Conservation (phyloP, 805 yeast species). For the Myxozyma lipomycoides region DNA sequence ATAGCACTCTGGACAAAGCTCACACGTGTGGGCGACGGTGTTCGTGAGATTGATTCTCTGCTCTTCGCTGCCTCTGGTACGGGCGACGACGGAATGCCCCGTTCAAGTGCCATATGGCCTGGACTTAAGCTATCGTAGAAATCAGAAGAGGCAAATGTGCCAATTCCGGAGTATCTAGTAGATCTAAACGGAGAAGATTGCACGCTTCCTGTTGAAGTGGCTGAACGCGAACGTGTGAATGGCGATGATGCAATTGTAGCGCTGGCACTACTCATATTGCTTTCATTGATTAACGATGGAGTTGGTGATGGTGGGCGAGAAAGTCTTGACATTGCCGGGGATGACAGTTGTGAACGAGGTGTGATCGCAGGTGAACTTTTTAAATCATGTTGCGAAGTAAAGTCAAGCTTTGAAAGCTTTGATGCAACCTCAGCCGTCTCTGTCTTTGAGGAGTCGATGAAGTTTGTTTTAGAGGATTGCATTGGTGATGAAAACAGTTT, state of each 20-base stretch:
- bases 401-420: not conserved
- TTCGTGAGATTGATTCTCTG: constrained; percentile 4
- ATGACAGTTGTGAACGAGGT: too few species aligned
- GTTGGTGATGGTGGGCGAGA: constrained; percentile 6
- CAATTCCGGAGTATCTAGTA: constrained; percentile 21
- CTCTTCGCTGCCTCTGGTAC: not conserved
- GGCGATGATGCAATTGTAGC: constrained; percentile 13
- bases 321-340: not conserved
- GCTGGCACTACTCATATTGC: not conserved
- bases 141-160: constrained; percentile 25
- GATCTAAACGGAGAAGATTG: constrained; percentile 19
- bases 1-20: constrained; percentile 26
- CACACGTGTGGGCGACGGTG: constrained; percentile 20
- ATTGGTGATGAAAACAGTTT: not conserved
- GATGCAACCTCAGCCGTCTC: not conserved
- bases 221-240: constrained; percentile 15
- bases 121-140: constrained; percentile 11
- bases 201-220: not conserved
- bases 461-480: not conserved
- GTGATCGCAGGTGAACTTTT: not conserved
- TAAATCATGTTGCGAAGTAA: not conserved
- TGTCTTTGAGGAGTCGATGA: too few species aligned
- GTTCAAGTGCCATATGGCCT: constrained; percentile 20
- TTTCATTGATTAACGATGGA: constrained; percentile 1
- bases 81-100: constrained; percentile 12